phyloP scores from a whole-genome alignment of 1,139 yeast species.

The Hyphopichia burtonii region DNA sequence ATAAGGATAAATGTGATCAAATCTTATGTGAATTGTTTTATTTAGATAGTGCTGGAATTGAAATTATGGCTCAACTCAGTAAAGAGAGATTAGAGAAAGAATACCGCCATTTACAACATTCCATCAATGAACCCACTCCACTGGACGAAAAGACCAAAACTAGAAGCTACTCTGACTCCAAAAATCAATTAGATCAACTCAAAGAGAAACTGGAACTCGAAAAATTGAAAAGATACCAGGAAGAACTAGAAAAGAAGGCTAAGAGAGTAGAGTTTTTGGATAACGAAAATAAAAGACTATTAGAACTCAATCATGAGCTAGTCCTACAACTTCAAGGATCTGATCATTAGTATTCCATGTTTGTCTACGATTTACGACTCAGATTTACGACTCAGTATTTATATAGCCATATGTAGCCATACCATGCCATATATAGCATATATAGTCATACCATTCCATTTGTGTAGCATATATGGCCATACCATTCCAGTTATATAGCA shows the following conservation, averaged over 20 bases:
- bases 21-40: slow-evolving; percentile 25
- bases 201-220: slow-evolving; percentile 12
- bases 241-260: slow-evolving; percentile 24
- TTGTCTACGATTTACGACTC: too few relatives aligned
- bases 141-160: background rate
- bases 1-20: slow-evolving; percentile 13
- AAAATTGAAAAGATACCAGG: slow-evolving; percentile 20
- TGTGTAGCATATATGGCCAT: too few relatives aligned
- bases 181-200: background rate
- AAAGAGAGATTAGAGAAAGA: slow-evolving; percentile 22
- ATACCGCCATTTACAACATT: slow-evolving; percentile 6
- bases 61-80: slow-evolving; percentile 24
- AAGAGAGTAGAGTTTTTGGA: slow-evolving; percentile 23
- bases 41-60: slow-evolving; percentile 21
- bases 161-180: background rate
- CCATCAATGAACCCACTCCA: background rate
- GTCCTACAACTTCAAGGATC: slow-evolving; percentile 9
- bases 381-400: too few relatives aligned
- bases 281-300: slow-evolving; percentile 29
- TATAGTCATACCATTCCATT: too few relatives aligned
- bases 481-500: too few relatives aligned
- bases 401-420: too few relatives aligned
- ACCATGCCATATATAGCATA: too few relatives aligned
- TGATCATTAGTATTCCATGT: too few relatives aligned
- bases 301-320: slow-evolving; percentile 35